Percentiles rank a stretch among this genome's conserved stretches.
phyloP scores from a whole-genome alignment of 805 yeast genomes.

The Saccharomyces jurei region DNA sequence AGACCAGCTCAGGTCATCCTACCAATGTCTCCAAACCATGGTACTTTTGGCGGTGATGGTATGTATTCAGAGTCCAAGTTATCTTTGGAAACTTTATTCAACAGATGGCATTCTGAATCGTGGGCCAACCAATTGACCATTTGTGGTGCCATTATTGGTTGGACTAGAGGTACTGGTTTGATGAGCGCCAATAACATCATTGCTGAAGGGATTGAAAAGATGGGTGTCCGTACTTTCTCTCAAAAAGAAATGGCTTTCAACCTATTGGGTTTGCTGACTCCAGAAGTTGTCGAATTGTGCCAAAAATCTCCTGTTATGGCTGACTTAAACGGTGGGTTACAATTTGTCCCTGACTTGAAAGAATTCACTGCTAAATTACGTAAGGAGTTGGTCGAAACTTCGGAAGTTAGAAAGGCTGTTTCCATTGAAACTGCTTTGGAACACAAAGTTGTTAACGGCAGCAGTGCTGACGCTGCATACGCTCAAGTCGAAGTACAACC shows the following conservation, averaged over 20 bases:
- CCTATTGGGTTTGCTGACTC: constrained; percentile 86
- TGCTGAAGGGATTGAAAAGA: constrained; percentile 93
- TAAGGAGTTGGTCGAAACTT: constrained; percentile 59
- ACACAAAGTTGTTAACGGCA: constrained; percentile 74
- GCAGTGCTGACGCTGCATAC: constrained; percentile 78
- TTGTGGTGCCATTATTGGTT: constrained; percentile 98
- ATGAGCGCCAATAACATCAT: constrained; percentile 96
- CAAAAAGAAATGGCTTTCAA: constrained; percentile 99
- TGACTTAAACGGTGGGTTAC: constrained; percentile 97
- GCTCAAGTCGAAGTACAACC: constrained; percentile 74
- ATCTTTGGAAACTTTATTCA: constrained; percentile 89
- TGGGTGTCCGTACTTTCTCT: constrained; percentile 96
- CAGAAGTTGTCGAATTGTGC: constrained; percentile 74
- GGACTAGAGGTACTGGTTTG: constrained; percentile 99
- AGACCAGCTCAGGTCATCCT: constrained; percentile 97
- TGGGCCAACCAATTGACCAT: constrained; percentile 92
- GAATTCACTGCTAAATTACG: constrained; percentile 77
- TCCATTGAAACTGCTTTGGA: constrained; percentile 89
- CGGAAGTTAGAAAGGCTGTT: constrained; percentile 92
- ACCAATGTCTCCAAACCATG: constrained; percentile 98
- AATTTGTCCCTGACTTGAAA: constrained; percentile 84
- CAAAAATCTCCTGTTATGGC: constrained; percentile 95
- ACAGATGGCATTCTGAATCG: constrained; percentile 97
- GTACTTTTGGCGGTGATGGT: constrained; percentile 98
- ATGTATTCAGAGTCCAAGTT: constrained; percentile 95